Conservation (phyloP, 495 filamentous ascomycete genomes). For the Xylaria curta region DNA sequence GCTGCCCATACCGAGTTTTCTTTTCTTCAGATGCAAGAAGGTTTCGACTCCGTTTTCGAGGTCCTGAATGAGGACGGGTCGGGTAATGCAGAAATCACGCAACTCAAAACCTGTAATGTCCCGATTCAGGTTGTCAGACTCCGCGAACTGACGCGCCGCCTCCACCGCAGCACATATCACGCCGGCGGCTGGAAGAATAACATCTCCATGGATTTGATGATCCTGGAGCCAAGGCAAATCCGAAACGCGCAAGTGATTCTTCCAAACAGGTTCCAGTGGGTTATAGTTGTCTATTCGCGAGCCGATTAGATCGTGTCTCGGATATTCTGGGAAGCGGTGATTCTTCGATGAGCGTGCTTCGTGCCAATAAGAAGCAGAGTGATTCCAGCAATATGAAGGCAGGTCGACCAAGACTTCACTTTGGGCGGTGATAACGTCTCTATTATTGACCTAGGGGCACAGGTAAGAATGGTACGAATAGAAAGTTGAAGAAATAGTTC, state of each 20-base stretch:
- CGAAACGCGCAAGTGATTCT: background rate
- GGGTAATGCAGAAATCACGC: constrained; percentile 4
- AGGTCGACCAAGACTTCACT: background rate
- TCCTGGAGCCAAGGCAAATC: constrained; percentile 1
- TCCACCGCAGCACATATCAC: constrained; percentile 1
- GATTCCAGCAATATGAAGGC: background rate
- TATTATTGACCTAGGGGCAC: background rate
- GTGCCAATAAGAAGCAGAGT: constrained; percentile 5
- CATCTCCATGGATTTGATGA: background rate
- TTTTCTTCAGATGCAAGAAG: constrained; percentile 6
- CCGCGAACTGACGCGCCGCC: constrained; percentile 2
- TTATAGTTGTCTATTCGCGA: background rate
- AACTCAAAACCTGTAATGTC: constrained; percentile 2
- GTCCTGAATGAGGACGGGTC: background rate
- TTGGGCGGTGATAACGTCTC: background rate
- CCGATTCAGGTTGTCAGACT: background rate
- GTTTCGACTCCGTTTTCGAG: background rate
- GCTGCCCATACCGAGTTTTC: constrained; percentile 10
- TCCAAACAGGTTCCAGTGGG: constrained; percentile 6
- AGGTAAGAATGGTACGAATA: background rate
- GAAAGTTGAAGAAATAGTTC: background rate
- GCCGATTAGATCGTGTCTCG: constrained; percentile 4
- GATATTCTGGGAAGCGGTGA: background rate
- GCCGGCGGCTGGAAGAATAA: background rate
- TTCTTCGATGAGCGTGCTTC: background rate